Conservation (phyloP, 257 asterid species). For the Solanum ossicruentum region DNA sequence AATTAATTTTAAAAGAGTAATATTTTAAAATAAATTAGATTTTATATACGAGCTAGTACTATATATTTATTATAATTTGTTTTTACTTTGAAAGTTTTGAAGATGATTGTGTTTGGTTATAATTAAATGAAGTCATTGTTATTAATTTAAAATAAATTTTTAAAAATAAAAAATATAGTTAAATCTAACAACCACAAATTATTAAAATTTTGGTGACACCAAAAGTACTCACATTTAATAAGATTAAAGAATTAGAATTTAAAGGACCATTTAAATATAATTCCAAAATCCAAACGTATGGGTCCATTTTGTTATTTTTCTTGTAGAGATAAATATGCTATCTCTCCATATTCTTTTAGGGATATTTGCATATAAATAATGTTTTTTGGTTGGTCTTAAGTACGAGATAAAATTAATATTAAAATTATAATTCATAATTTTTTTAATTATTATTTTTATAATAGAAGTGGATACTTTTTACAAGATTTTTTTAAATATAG, state of each 20-base stretch:
- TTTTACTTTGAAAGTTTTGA: no score
- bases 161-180: neutral
- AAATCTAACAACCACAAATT: neutral
- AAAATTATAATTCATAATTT: no score
- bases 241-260: neutral
- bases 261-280: neutral
- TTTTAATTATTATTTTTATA: no score
- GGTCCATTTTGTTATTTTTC: neutral
- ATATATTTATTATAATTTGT: no score
- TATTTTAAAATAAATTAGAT: neutral
- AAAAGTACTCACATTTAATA: neutral
- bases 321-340: neutral
- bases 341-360: neutral
- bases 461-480: no score
- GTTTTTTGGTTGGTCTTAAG: no score
- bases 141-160: no score
- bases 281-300: neutral
- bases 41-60: neutral
- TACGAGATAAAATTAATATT: no score
- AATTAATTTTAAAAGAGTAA: neutral
- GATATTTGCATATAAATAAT: neutral
- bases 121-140: no score
- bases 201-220: neutral
- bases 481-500: no score
- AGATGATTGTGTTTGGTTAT: neutral